phyloP scores from a whole-genome alignment of 1,284 basidiomycete species.

The Ustilago sp. region DNA sequence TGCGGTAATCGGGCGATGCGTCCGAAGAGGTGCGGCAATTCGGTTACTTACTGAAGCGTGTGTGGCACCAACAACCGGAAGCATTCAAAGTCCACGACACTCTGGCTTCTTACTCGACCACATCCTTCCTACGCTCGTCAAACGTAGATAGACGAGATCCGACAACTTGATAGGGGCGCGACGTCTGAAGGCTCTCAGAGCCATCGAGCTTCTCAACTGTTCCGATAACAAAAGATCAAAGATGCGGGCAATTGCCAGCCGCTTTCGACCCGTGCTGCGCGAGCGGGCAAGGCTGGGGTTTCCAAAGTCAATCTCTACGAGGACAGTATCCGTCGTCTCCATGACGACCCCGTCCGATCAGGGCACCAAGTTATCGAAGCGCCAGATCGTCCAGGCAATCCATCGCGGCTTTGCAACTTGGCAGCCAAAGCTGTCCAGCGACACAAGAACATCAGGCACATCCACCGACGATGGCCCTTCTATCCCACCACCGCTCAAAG shows the following conservation, averaged over 20 bases:
- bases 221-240: neutral
- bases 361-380: neutral
- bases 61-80: neutral
- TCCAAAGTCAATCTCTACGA: neutral
- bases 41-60: conserved; percentile 16
- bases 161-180: neutral
- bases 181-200: neutral
- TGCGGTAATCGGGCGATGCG: neutral
- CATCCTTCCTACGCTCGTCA: neutral
- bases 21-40: conserved; percentile 16
- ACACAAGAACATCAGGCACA: neutral
- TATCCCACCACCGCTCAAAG: conserved; percentile 78
- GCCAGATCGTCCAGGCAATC: neutral
- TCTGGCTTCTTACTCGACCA: neutral
- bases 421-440: conserved; percentile 7
- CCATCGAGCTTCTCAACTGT: neutral
- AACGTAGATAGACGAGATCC: neutral
- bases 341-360: neutral
- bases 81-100: neutral
- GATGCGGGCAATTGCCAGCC: conserved; percentile 12
- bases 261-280: conserved; percentile 18
- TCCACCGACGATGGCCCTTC: conserved; percentile 36
- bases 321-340: neutral
- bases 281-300: conserved; percentile 1
- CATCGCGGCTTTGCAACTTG: conserved; percentile 9